Conservation (phyloP, 78 protist genomes). For the Dictyostelium capitatum region DNA sequence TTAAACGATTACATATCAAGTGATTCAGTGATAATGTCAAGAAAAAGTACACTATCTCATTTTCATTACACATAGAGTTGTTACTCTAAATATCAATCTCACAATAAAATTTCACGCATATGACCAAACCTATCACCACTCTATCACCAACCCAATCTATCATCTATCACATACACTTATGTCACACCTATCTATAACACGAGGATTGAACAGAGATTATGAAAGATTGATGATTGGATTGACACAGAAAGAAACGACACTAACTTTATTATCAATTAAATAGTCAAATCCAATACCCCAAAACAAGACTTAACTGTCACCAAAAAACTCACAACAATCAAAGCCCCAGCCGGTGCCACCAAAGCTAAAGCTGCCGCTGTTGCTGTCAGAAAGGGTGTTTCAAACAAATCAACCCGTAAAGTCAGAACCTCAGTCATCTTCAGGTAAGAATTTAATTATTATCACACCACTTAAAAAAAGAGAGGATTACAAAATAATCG, state of each 20-base stretch:
- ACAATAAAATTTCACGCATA: no score
- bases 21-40: no score
- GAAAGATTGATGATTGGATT: no score
- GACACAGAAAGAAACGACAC: background rate
- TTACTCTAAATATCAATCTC: no score
- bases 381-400: conserved; percentile 82
- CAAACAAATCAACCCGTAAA: conserved; percentile 73
- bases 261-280: background rate
- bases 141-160: no score
- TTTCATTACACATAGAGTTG: no score
- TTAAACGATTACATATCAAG: no score
- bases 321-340: conserved; percentile 24
- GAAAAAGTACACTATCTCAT: no score
- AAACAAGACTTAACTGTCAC: conserved; percentile 56
- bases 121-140: no score
- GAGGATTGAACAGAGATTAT: background rate
- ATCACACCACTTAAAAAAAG: no score
- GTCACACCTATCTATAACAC: background rate
- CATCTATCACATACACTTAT: background rate
- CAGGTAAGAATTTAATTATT: conserved; percentile 65
- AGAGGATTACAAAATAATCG: background rate
- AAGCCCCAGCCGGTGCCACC: conserved; percentile 64
- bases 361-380: conserved; percentile 78
- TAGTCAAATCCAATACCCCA: conserved; percentile 37
- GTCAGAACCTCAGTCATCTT: conserved; percentile 80